A percentile compares a stretch with the other conserved stretches of the same genome.
Conservation (phyloP, 1,284 basidiomycete genomes). For the Sporisorium graminicola region DNA sequence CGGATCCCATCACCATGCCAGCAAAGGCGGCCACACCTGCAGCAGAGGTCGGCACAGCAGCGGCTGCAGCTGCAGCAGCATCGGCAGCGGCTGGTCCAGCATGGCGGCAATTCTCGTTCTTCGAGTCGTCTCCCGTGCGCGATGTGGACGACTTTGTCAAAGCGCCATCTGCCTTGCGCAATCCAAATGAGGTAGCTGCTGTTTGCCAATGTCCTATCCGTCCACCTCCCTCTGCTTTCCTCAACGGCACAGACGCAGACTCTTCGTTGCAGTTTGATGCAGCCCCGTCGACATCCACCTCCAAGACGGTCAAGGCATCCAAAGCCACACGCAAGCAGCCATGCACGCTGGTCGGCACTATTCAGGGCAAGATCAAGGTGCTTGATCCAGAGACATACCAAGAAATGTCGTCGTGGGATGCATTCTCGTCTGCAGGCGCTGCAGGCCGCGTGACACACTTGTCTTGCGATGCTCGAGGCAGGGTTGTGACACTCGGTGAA, state of each 20-base stretch:
- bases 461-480: conserved; percentile 50
- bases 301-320: conserved; percentile 1
- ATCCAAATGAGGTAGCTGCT: conserved; percentile 55
- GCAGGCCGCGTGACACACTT: conserved; percentile 54
- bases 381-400: conserved; percentile 56
- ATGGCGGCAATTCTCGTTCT: conserved; percentile 63
- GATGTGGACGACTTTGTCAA: conserved; percentile 54
- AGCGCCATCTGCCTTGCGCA: conserved; percentile 43
- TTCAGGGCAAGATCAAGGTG: conserved; percentile 49
- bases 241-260: neutral
- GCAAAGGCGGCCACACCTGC: conserved; percentile 16
- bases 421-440: conserved; percentile 42
- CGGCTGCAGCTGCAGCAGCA: conserved; percentile 36
- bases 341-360: conserved; percentile 54
- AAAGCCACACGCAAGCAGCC: conserved; percentile 22
- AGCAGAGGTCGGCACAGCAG: conserved; percentile 40
- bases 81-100: conserved; percentile 54
- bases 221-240: conserved; percentile 31
- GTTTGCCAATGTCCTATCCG: conserved; percentile 49
- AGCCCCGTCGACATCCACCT: conserved; percentile 9
- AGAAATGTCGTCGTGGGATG: conserved; percentile 55
- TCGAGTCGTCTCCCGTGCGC: conserved; percentile 51
- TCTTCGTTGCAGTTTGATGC: conserved; percentile 10
- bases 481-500: conserved; percentile 57
- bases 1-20: conserved; percentile 12